These are phyloP conservation scores for Sistotremastrum suecicum DNA, from an alignment of 768 basidiomycete genomes.

Conservation along the genomic window DNA sequence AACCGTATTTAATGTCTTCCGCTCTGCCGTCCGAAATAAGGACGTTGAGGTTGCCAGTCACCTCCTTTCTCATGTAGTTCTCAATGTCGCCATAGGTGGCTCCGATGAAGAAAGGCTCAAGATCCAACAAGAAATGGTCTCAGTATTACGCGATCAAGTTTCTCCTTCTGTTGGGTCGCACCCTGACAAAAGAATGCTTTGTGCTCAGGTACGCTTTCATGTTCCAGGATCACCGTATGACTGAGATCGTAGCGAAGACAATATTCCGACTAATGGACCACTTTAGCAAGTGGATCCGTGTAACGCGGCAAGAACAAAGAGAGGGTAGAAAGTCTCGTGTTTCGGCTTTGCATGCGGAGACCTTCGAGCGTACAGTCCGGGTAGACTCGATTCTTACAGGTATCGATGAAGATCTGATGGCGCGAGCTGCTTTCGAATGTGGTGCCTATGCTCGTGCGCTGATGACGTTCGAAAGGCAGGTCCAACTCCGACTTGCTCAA, in stretches of 20 bases:
- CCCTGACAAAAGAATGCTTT: constrained; percentile 71
- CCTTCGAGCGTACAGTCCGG: constrained; percentile 46
- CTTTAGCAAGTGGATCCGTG: constrained; percentile 76
- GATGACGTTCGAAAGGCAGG: constrained; percentile 87
- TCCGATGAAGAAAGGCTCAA: constrained; percentile 41
- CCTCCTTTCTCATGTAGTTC: constrained; percentile 80
- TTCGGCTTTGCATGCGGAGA: constrained; percentile 19
- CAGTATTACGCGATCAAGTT: constrained; percentile 82
- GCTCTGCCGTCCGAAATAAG: constrained; percentile 64
- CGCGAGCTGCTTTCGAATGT: constrained; percentile 86
- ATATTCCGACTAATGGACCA: constrained; percentile 94
- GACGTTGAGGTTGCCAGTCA: constrained; percentile 93
- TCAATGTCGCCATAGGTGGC: constrained; percentile 74
- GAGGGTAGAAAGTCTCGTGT: constrained; percentile 38
- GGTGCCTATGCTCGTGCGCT: constrained; percentile 88
- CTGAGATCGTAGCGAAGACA: constrained; percentile 32
- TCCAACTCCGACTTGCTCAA: constrained; percentile 20
- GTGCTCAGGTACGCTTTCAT: constrained; percentile 63
- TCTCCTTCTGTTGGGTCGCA: constrained; percentile 39
- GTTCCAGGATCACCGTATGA: not conserved
- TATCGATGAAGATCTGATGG: constrained; percentile 81
- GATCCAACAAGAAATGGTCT: constrained; percentile 63
- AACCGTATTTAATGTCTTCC: constrained; percentile 65
- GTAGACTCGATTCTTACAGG: constrained; percentile 74
- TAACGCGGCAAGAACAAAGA: constrained; percentile 51